These are phyloP conservation scores for Psidium guajava DNA, from an alignment of 345 rosid species.

Conservation along the genomic window DNA sequence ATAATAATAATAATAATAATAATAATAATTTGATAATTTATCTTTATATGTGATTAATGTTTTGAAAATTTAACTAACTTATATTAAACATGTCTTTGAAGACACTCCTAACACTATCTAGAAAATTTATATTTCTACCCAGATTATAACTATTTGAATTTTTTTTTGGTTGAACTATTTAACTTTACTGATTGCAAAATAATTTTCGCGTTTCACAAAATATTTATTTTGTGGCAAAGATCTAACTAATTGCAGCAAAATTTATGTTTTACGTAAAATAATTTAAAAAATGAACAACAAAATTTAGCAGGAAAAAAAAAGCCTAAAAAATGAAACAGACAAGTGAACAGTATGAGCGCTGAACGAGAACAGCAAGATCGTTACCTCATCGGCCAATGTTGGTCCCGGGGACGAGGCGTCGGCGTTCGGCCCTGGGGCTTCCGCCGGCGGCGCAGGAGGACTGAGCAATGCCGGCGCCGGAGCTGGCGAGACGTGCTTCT, in stretches of 20 bases:
- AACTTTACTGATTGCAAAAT: background rate
- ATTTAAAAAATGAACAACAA: background rate
- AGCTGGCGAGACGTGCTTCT: conserved; percentile 16
- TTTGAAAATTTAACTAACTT: background rate
- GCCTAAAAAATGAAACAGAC: background rate
- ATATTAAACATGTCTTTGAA: background rate
- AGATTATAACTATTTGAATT: background rate
- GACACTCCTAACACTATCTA: background rate
- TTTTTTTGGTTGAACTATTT: background rate
- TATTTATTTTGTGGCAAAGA: background rate
- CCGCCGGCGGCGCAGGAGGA: conserved; percentile 9
- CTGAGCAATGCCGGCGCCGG: conserved; percentile 4
- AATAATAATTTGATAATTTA: background rate
- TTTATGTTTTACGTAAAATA: background rate
- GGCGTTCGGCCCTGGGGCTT: conserved; percentile 17
- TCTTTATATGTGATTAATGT: background rate
- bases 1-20: background rate
- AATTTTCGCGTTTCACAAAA: background rate
- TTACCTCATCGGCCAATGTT: conserved; percentile 10
- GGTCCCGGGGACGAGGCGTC: conserved; percentile 8
- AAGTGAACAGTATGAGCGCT: background rate
- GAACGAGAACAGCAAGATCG: background rate
- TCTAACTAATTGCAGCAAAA: background rate
- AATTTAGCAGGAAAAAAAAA: background rate
- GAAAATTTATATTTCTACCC: background rate